Evolutionary conservation across 495 filamentous ascomycete species (phyloP), one percentile per base, ranked within the genome.

Genomic region (Podospora bellae-mahoneyi): DNA sequence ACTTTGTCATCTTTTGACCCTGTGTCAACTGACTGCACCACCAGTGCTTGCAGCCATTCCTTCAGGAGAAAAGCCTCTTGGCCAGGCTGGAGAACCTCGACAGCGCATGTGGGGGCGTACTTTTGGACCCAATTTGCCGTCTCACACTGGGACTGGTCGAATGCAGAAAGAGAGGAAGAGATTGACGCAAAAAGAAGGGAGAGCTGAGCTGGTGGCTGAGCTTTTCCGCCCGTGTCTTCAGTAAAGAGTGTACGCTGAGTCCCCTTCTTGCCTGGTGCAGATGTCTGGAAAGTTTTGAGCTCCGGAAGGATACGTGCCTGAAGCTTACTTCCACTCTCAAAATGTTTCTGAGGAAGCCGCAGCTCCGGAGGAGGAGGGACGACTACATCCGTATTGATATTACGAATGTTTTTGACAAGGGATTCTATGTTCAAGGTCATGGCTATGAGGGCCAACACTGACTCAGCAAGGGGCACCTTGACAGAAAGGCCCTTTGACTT

Each of bases 31-130:
- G 90, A 84, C 23, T 87, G 86, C 0, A 97, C 88, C 57, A 86
- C 90, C 18, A 96, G 82, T 54, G 81, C 85, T 44, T 83, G 83
- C n/a, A 99, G 81, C 96, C 96, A 99, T 62, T 97, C 89, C 60
- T 87, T 86, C 34, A 99, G 76, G 32, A 96, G 79, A 6, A 82
- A 76, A 5, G 85, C 87, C 75, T 97, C 92, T 10, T 78, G 85
- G 0, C 92, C 91, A 20, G 81, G 73, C 73, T 97, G 94, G 26
- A 99, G 84, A 1, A 97, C 90, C 67, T 94, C 87, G 5, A 80
- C 81, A 1, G 92, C 88, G 27, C 75, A 80, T 32, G 73, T 79
- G 0, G 96, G 96, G 1, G 92, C 87, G 81, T 97, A 97, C 71
- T 99, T 99, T 32, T 93, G 89, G 2, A 80, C 72, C 96, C 96